Base-by-base conservation (phyloP, 495 filamentous ascomycete species). In the Hypoxylon cercidicola region DNA sequence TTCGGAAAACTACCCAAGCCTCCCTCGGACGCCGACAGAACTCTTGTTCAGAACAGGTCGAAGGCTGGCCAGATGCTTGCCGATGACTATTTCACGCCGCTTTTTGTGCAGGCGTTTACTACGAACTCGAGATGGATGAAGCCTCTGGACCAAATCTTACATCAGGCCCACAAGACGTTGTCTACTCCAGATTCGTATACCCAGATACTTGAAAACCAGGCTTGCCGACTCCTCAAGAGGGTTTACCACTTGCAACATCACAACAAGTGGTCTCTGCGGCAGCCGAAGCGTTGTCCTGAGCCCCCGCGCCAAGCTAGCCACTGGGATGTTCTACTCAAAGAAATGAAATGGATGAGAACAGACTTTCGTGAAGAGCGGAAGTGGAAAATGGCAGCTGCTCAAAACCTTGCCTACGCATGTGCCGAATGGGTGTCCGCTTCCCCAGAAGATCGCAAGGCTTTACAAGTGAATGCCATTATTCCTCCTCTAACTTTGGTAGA, bases 301-400 rank as follows among this genome's bases (percentile, higher is more conserved):
- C 95, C 96, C 25, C 81, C 81, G 7, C 84, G 92, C 35, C 87
- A 88, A 11, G 80, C 84, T 1, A 85, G 87, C 5, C 93, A 97
- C 72, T 88, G 86, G 85, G 95, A 99, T 78, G 83, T 95, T 41
- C 74, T 98, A 39, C 77, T 98, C 8, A 84, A 92, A 63, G 92
- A 99, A 76, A 90, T 93, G 85, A 96, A 92, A 75, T 97, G 95
- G 96, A 92, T 99, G 88, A 85, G 92, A 35, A 97, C 92, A 1
- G 95, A 99, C 78, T 98, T 98, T 69, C 83, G 90, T 28, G 91
- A 97, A 77, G 95, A 99, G 74, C 79, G 91, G 23, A 96, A 96
- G 73, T 97, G 92, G 92, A 97, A 97, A 74, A 87, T 88, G 60
- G 87, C 90, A 47, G 84, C 89, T 39, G 93, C 93, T 2, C 86